Percentiles rank a stretch among this genome's conserved stretches.
These are phyloP conservation scores for Psidium guajava DNA, from an alignment of 345 rosid species.

Conservation along the genomic window DNA sequence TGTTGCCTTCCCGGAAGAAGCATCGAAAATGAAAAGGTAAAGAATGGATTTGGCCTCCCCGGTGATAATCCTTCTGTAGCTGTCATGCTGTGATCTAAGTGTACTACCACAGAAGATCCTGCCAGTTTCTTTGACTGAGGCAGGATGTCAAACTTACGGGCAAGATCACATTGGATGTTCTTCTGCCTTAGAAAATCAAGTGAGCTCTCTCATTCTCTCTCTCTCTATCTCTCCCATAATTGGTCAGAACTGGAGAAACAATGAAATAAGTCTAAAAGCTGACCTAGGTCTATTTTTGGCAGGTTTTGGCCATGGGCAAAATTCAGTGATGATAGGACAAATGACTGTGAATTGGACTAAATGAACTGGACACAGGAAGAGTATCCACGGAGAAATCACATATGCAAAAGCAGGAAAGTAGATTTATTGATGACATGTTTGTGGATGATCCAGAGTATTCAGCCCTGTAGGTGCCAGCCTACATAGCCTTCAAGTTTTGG, in stretches of 20 bases:
- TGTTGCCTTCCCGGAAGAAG: neutral
- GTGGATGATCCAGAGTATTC: neutral
- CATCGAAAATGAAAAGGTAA: neutral
- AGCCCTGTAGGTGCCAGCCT: slow-evolving; percentile 36
- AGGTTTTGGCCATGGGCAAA: neutral
- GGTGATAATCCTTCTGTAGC: neutral
- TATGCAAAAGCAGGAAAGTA: neutral
- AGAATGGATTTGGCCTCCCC: neutral
- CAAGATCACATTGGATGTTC: neutral
- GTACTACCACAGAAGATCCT: neutral
- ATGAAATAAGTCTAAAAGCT: neutral
- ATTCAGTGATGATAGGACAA: neutral
- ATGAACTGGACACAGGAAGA: neutral
- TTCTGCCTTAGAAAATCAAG: neutral
- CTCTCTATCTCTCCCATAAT: neutral
- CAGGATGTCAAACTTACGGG: neutral
- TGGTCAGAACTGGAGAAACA: neutral
- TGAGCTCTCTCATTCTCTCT: neutral
- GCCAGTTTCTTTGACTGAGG: neutral
- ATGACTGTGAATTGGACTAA: neutral
- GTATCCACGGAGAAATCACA: neutral
- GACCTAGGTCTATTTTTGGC: neutral
- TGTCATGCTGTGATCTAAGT: neutral
- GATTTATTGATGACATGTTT: neutral
- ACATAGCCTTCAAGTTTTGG: slow-evolving; percentile 82